Conservation (phyloP, 2,329 filamentous ascomycete genomes). For the Ascocoryne sarcoides region DNA sequence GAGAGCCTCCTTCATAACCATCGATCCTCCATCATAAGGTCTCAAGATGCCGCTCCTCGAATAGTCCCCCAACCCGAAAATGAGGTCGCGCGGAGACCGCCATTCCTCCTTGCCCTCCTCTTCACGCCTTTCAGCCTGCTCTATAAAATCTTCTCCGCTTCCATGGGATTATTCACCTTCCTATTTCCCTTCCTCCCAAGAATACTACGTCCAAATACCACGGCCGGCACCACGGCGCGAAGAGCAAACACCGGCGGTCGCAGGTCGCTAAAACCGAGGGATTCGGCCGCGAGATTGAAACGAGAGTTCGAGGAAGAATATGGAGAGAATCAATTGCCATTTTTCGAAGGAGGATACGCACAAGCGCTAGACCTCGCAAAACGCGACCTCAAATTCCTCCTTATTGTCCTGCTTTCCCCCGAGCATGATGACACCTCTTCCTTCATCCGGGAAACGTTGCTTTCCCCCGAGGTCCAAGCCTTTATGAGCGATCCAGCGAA, state of each 20-base stretch:
- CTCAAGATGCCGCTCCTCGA: conserved; percentile 65
- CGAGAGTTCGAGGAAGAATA: conserved; percentile 95
- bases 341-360: conserved; percentile 83
- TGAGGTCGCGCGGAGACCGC: conserved; percentile 59
- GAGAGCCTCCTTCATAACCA: conserved; percentile 39
- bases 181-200: conserved; percentile 75
- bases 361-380: conserved; percentile 87
- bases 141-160: conserved; percentile 59
- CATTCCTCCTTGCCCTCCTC: conserved; percentile 67
- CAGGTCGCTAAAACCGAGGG: conserved; percentile 70
- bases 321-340: conserved; percentile 61
- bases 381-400: conserved; percentile 78
- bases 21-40: conserved; percentile 26
- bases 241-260: conserved; percentile 58
- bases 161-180: conserved; percentile 67
- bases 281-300: conserved; percentile 81
- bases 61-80: conserved; percentile 67
- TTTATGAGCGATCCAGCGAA: conserved; percentile 69
- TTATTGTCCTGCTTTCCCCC: conserved; percentile 81
- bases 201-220: conserved; percentile 42
- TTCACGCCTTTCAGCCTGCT: conserved; percentile 75
- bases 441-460: conserved; percentile 75
- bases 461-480: conserved; percentile 62
- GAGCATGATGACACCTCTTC: conserved; percentile 87
- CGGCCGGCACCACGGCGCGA: conserved; percentile 45